Base-by-base conservation (phyloP, 768 basidiomycete species). In the Dacryopinax primogenitus region DNA sequence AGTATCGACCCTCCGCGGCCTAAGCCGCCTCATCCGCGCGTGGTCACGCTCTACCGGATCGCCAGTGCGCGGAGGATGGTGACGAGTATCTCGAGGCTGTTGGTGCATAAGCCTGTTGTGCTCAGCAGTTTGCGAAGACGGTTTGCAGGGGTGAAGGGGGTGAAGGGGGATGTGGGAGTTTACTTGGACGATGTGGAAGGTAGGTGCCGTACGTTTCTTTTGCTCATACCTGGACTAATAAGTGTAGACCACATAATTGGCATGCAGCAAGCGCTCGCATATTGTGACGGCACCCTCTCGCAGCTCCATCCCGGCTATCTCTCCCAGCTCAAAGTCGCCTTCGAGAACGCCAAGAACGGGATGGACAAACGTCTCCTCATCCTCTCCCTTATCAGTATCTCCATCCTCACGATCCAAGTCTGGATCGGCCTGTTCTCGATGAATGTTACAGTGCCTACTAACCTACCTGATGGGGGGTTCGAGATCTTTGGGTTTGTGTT, bases 131-230 rank as follows among this genome's bases (percentile, higher is more conserved):
- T 95, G 73, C 78, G 93, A 18, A 78, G 91, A 1, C 73, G 65
- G 58, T 73, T 74, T 82, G 63, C 82, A 73, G 67, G 73, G 70
- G 66, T 69, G 67, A 33, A 74, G 72, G 4, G 73, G 72, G 62
- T 72, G 73, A 33, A 76, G 72, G 74, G 80, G 23, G 90, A 91
- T 68, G 83, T 95, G 26, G 86, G 83, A 12, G 88, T 92, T 1
- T 92, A 95, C 72, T 83, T 94, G 77, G 90, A 90, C 26, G 93
- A 97, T 73, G 82, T 97, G 1, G 90, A 93, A 78, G 93, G 93
- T 92, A 68, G 58, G 78, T 69, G 26, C 44, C 66, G 21, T 15
- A 21, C 65, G 15, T 30, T 0, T 32, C 34, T 9, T 63, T 45
- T 13, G 12, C 6, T 23, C 23, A 23, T 58, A 37, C 26, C 18